Base-by-base conservation (phyloP, 345 rosid genomes). In the Lepidium africanum region DNA sequence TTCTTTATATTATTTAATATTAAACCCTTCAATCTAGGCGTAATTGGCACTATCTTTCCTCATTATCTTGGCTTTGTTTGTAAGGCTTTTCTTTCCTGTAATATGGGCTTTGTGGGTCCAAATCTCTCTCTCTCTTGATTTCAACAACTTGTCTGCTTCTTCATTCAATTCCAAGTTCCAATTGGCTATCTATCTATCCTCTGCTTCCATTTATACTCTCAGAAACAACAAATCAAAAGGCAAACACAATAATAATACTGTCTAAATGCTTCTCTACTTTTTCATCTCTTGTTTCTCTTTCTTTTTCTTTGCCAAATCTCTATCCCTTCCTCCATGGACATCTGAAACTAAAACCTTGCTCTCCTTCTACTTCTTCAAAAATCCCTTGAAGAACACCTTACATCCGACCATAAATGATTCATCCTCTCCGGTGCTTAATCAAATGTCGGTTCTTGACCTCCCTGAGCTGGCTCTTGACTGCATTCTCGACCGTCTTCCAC, bases 401-500 rank as follows among this genome's bases (percentile, higher is more conserved):
- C 74, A 52, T 27, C 70, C 37, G 12, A 67, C 72, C 56, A 52
- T 73, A 77, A 37, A 81, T 8, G 74, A 48, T 61, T 75, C 77
- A 62, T 60, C 85, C 42, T 61, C 15, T 63, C 80, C 76, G 17
- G 67, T 42, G 39, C 42, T 52, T 6, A 41, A 50, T 33, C 80
- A 41, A 41, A 80, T 81, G 85, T 85, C 83, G 0, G 64, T 93
- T 9, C 74, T 90, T 73, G 97, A 93, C 83, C 85, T 93, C 81
- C 98, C 98, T 59, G 98, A 90, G 12, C 76, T 90, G 73, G 83
- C 81, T 43, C 68, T 93, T 25, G 97, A 88, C 67, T 71, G 83
- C 83, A 88, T 93, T 65, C 90, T 93, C 2, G 90, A 90, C 74
- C 84, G 71, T 77, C 87, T 93, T n/a, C 89, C 94, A 13, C 94